These are phyloP conservation scores for Exophiala oligosperma DNA, from an alignment of 2,329 filamentous ascomycete species.

Conservation along the genomic window DNA sequence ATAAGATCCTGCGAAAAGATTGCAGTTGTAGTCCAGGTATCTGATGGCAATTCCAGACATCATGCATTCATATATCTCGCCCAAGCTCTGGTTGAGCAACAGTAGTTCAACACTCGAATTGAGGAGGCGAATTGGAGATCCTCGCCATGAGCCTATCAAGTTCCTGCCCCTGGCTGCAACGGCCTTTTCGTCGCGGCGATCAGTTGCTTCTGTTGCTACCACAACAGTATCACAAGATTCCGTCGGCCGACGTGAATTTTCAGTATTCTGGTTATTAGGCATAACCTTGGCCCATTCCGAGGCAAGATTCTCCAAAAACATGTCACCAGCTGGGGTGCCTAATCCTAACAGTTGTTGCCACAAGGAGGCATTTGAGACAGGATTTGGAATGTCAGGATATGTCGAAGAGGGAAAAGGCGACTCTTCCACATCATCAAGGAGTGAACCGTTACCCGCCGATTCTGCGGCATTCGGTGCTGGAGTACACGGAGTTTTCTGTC, in stretches of 20 bases:
- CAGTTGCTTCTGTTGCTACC: neutral
- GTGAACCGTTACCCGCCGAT: neutral
- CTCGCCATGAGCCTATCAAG: constrained; percentile 9
- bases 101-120: constrained; percentile 16
- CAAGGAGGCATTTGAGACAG: neutral
- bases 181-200: too few species aligned
- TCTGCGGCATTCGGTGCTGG: neutral
- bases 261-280: neutral
- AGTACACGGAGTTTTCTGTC: neutral
- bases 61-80: constrained; percentile 19
- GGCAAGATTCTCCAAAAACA: constrained; percentile 16
- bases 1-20: constrained; percentile 19
- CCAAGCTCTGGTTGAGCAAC: constrained; percentile 14
- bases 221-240: too few species aligned
- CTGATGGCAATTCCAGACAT: constrained; percentile 20
- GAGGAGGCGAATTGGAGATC: constrained; percentile 17
- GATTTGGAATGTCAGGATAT: neutral
- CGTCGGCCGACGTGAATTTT: neutral
- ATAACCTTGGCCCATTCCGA: constrained; percentile 12
- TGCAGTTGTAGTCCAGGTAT: constrained; percentile 19
- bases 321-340: neutral
- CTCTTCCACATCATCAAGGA: neutral
- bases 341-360: too few species aligned
- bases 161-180: neutral
- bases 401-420: neutral